A percentile compares a stretch with the other conserved stretches of the same genome.
Evolutionary conservation across 306 rosid species (phyloP).

Genomic region (Trifolium subterraneum): DNA sequence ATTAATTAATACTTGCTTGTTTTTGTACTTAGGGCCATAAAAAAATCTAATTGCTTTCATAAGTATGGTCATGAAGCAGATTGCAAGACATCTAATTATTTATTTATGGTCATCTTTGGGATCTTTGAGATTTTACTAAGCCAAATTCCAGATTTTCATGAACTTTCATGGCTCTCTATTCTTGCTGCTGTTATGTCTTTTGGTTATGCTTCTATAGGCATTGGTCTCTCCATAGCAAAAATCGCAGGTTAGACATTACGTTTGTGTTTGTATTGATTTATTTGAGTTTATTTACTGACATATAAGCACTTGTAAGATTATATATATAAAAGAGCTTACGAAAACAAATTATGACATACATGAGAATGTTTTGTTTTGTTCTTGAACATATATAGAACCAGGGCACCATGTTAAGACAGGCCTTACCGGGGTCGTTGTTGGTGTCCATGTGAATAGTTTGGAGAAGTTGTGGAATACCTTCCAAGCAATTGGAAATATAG

Average conservation of each 20-base stretch:
- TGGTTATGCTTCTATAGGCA: slow-evolving; percentile 47
- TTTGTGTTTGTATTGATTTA: no score
- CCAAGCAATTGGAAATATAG: slow-evolving; percentile 54
- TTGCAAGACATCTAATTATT: slow-evolving; percentile 35
- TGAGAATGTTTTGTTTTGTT: not conserved
- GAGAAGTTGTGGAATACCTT: slow-evolving; percentile 48
- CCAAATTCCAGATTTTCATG: slow-evolving; percentile 53
- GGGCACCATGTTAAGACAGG: slow-evolving; percentile 34
- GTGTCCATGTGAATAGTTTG: slow-evolving; percentile 41
- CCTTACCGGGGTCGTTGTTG: slow-evolving; percentile 38
- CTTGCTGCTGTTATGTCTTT: slow-evolving; percentile 55
- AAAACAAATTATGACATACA: not conserved
- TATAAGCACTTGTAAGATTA: no score
- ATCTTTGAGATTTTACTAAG: slow-evolving; percentile 40
- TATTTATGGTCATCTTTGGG: slow-evolving; percentile 45
- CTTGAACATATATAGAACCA: slow-evolving; percentile 28
- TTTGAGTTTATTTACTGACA: no score
- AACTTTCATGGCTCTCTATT: slow-evolving; percentile 51
- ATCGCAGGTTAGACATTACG: slow-evolving; percentile 45
- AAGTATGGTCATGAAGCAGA: slow-evolving; percentile 33
- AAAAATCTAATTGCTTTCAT: slow-evolving; percentile 51
- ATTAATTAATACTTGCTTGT: not conserved
- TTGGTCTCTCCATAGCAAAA: slow-evolving; percentile 53
- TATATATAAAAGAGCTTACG: no score
- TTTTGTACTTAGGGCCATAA: slow-evolving; percentile 44